phyloP scores from a whole-genome alignment of 345 rosid genomes.

The Hibiscus mutabilis region DNA sequence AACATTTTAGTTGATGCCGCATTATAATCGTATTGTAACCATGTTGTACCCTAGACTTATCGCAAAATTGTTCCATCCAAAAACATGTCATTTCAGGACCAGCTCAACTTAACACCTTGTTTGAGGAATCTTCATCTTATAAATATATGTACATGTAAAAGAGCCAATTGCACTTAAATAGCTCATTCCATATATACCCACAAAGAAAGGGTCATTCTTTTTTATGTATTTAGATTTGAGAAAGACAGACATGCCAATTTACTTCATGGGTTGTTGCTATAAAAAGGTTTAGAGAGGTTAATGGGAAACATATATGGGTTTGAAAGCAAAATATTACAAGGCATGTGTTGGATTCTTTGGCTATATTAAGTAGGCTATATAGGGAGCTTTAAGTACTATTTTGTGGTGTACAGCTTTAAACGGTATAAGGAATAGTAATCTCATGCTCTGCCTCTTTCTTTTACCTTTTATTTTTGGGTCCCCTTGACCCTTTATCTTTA shows the following conservation, averaged over 20 bases:
- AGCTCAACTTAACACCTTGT: background rate
- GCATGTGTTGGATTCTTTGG: constrained; percentile 17
- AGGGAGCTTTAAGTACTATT: background rate
- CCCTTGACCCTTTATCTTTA: background rate
- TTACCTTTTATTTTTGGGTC: background rate
- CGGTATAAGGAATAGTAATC: constrained; percentile 8
- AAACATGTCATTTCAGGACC: background rate
- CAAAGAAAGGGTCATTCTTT: background rate
- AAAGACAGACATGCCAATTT: background rate
- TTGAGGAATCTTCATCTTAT: background rate
- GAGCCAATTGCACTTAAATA: too few relatives aligned
- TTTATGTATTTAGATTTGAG: background rate
- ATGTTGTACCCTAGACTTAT: too few relatives aligned
- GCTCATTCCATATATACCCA: background rate
- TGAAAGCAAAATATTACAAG: constrained; percentile 14
- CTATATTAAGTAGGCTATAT: constrained; percentile 5
- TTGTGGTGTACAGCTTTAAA: constrained; percentile 1
- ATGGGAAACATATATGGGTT: background rate
- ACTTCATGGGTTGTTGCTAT: background rate
- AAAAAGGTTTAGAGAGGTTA: background rate
- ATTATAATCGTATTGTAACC: too few relatives aligned
- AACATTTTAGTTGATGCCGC: too few relatives aligned
- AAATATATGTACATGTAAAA: background rate
- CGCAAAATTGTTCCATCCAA: background rate
- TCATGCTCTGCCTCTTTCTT: background rate